These are phyloP conservation scores for Phytophthora pseudosyringae DNA, from an alignment of 352 stramenopile genomes.

Conservation along the genomic window DNA sequence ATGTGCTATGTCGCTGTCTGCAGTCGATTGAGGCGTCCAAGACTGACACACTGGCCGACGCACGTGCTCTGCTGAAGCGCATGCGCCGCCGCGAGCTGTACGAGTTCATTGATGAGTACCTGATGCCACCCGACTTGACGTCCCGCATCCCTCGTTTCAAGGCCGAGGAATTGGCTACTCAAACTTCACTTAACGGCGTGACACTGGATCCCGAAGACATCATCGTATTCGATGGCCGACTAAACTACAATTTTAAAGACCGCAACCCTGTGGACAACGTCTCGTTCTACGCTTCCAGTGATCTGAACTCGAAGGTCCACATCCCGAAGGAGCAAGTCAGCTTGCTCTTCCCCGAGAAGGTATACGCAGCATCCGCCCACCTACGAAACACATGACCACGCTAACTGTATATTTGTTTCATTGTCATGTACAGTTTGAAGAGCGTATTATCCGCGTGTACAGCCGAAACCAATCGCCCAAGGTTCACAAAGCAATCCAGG, in stretches of 20 bases:
- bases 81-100: constrained; percentile 82
- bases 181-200: constrained; percentile 50
- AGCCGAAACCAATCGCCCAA: constrained; percentile 58
- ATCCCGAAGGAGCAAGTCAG: constrained; percentile 85
- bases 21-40: constrained; percentile 85
- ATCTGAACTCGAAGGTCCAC: constrained; percentile 69
- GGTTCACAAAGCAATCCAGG: constrained; percentile 68
- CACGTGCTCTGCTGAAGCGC: constrained; percentile 73
- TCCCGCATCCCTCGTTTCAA: constrained; percentile 57
- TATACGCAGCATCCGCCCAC: not conserved
- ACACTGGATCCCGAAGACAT: constrained; percentile 74
- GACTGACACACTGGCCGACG: constrained; percentile 47
- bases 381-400: not conserved
- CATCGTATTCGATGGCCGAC: constrained; percentile 73
- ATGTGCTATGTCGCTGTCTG: constrained; percentile 3
- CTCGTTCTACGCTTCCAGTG: constrained; percentile 81
- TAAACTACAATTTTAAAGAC: constrained; percentile 89
- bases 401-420: not conserved
- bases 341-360: constrained; percentile 84
- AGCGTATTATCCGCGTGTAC: constrained; percentile 82
- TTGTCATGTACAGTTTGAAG: constrained; percentile 66
- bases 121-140: constrained; percentile 66
- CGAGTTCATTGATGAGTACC: constrained; percentile 86
- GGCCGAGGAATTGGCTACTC: constrained; percentile 63
- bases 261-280: constrained; percentile 87